A percentile compares a stretch with the other conserved stretches of the same genome.
Evolutionary conservation across 345 rosid genomes (phyloP).

Genomic region (Erodium maritimum): DNA sequence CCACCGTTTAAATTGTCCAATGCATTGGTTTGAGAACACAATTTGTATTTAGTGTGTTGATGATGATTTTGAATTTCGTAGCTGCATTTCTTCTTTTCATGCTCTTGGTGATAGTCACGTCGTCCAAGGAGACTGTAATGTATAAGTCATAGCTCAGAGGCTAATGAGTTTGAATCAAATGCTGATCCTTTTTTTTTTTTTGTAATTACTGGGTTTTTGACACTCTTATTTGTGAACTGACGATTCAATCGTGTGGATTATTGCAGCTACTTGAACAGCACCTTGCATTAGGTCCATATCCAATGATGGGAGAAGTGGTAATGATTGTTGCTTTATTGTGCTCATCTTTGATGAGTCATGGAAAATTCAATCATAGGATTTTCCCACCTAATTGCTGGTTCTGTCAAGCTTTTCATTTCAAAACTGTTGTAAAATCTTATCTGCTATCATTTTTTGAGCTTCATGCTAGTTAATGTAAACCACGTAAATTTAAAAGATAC

Average conservation of each 20-base stretch:
- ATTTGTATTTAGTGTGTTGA: not conserved
- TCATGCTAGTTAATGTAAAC: not conserved
- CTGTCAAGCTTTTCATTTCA: not conserved
- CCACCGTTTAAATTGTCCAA: not conserved
- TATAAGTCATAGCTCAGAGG: not conserved
- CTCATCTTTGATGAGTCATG: not conserved
- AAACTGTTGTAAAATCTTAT: not conserved
- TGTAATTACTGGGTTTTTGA: not conserved
- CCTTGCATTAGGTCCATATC: not conserved
- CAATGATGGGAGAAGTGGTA: not conserved
- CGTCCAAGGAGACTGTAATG: not conserved
- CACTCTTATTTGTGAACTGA: not conserved
- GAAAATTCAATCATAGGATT: not conserved
- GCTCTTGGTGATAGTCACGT: not conserved
- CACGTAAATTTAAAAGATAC: too few relatives aligned
- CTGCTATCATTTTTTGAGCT: not conserved
- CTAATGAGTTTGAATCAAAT: not conserved
- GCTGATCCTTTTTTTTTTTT: not conserved
- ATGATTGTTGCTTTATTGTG: not conserved
- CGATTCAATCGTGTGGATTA: not conserved
- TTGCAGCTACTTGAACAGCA: not conserved
- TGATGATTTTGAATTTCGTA: not conserved
- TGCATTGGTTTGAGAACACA: not conserved
- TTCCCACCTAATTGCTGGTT: not conserved
- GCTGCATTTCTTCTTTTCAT: not conserved